Evolutionary conservation across 768 basidiomycete species (phyloP), one percentile per base, ranked within the genome.

Genomic region (Porphyrellus cyaneotinctus): DNA sequence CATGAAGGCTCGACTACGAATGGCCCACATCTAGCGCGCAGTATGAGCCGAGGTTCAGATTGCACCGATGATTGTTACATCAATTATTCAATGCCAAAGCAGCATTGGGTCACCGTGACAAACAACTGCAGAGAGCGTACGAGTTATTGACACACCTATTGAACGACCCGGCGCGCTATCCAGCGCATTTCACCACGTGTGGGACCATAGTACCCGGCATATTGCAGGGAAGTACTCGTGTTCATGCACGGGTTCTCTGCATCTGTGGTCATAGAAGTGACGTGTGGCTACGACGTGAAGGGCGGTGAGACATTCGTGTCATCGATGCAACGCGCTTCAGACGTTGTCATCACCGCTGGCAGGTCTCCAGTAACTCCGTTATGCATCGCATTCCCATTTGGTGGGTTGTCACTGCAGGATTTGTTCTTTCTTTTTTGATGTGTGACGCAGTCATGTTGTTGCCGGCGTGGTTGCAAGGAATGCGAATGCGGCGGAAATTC

Each of bases 391-490:
- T 26, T 22, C 15, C 46, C 37, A n/a, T 48, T 48, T 48, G 47
- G 47, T 48, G 17, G 1, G 47, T 47, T 7, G 2, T 35, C 26
- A 18, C 23, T 23, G 7, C 30, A 7, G 31, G 2, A 15, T 33
- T 22, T 17, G 20, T 26, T 5, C n/a, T 3, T 17, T 12, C 8
- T 15, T 35, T 23, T 2, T 44, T 44, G 2, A 51, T 20, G 10
- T 38, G 14, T 22, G 22, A 17, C 28, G 5, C 22, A 67, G 68
- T 64, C n/a, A 48, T 32, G n/a, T 23, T 47, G 1, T 20, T 65
- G 24, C 66, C 61, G 2, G 30, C 37, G 6, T 69, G 68, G 70
- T 42, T 69, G 20, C 70, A 65, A 0, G 63, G 64, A 8, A 61
- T 67, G 44, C 42, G 52, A 2, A 61, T 67, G 44, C 42, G 52